Conservation (phyloP, 2,329 filamentous ascomycete species). For the Colletotrichum plurivorum region DNA sequence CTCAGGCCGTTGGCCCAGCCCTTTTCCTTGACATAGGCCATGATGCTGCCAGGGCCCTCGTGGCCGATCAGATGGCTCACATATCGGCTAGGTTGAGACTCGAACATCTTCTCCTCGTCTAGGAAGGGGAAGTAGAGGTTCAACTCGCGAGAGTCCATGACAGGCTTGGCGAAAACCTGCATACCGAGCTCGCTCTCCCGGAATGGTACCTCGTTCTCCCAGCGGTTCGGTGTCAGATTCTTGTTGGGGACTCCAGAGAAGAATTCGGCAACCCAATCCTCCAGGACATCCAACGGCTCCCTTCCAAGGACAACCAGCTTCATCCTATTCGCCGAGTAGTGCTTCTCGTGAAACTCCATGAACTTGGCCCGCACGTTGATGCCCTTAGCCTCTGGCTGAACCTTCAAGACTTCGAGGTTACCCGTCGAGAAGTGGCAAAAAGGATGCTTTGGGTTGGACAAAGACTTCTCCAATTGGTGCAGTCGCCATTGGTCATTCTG, state of each 20-base stretch:
- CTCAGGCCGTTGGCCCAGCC: slow-evolving; percentile 90
- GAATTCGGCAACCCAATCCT: slow-evolving; percentile 86
- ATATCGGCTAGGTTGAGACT: slow-evolving; percentile 87
- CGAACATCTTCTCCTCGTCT: slow-evolving; percentile 84
- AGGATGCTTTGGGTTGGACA: slow-evolving; percentile 90
- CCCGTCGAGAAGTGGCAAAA: slow-evolving; percentile 94
- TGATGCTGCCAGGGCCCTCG: slow-evolving; percentile 91
- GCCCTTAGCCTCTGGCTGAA: slow-evolving; percentile 81
- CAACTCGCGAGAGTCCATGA: slow-evolving; percentile 87
- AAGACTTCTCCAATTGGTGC: slow-evolving; percentile 87
- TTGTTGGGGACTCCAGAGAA: slow-evolving; percentile 89
- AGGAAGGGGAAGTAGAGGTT: slow-evolving; percentile 88
- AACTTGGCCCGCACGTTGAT: slow-evolving; percentile 92
- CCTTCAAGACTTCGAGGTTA: slow-evolving; percentile 88
- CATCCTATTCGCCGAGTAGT: slow-evolving; percentile 95
- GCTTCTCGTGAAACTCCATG: slow-evolving; percentile 89
- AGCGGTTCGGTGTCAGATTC: slow-evolving; percentile 74
- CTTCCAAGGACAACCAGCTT: slow-evolving; percentile 89
- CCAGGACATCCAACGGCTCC: slow-evolving; percentile 84
- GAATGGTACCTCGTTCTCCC: slow-evolving; percentile 67
- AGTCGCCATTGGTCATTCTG: slow-evolving; percentile 92
- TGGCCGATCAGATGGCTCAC: slow-evolving; percentile 92
- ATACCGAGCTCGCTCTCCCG: slow-evolving; percentile 67
- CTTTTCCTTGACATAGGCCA: slow-evolving; percentile 90
- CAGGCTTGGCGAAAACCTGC: slow-evolving; percentile 89